These are phyloP conservation scores for Solanum acaule DNA, from an alignment of 257 asterid species.

Conservation along the genomic window DNA sequence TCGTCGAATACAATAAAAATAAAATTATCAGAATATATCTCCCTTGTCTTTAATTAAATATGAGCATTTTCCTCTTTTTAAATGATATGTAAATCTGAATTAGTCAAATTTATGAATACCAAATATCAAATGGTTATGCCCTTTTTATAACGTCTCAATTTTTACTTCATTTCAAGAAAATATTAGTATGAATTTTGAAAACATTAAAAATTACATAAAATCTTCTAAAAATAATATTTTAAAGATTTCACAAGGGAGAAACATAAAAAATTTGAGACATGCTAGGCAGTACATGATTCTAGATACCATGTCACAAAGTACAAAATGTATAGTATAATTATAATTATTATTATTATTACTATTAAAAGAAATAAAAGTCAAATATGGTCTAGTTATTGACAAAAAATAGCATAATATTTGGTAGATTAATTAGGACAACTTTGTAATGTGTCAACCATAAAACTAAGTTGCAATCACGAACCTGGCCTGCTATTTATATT, in stretches of 20 bases:
- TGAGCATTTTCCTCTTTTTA: not conserved
- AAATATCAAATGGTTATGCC: too few species aligned
- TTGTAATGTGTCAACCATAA: slow-evolving; percentile 22
- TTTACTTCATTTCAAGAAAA: not conserved
- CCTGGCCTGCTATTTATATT: slow-evolving; percentile 22
- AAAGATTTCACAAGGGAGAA: not conserved
- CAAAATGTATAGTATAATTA: not conserved
- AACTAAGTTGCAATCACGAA: slow-evolving; percentile 32
- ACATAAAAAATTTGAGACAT: slow-evolving; percentile 10
- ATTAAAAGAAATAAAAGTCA: slow-evolving; percentile 18
- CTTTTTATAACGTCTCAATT: too few species aligned
- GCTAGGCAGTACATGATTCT: slow-evolving; percentile 18
- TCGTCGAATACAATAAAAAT: not conserved
- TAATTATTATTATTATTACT: not conserved
- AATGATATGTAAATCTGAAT: not conserved
- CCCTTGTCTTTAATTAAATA: not conserved
- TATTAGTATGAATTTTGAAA: not conserved
- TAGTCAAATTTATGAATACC: not conserved
- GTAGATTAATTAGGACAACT: not conserved
- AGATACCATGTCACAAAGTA: not conserved
- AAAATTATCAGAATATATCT: too few species aligned
- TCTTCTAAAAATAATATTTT: not conserved
- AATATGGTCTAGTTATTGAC: slow-evolving; percentile 17
- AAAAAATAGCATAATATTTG: not conserved
- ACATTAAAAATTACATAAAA: too few species aligned